Evolutionary conservation across 202 grass and related monocot species (phyloP).

Genomic region (Tripidium arundinaceum): DNA sequence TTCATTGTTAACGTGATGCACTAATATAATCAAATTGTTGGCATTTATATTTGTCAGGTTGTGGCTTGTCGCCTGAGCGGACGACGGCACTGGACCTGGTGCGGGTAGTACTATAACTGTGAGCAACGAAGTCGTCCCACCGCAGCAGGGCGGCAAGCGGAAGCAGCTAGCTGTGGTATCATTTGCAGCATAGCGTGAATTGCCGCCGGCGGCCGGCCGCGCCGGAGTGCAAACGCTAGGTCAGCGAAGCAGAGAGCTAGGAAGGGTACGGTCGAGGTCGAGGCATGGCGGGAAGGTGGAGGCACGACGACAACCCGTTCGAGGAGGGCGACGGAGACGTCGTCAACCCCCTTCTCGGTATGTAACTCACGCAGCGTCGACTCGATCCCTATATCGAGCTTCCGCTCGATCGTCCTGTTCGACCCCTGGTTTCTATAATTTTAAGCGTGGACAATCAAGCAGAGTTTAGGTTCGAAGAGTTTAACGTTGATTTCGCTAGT

Average conservation of each 20-base stretch:
- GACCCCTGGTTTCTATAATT: too few relatives aligned
- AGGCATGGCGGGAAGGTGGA: slow-evolving; percentile 32
- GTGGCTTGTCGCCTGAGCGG: neutral
- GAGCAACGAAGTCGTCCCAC: neutral
- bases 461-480: too few relatives aligned
- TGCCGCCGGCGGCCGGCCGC: too few relatives aligned
- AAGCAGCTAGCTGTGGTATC: neutral
- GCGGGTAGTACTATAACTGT: neutral
- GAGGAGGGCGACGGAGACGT: slow-evolving; percentile 38
- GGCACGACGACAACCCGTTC: slow-evolving; percentile 42
- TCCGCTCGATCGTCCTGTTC: too few relatives aligned
- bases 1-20: neutral
- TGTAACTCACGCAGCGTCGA: too few relatives aligned
- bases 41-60: neutral
- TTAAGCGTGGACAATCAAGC: too few relatives aligned
- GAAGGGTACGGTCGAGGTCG: neutral
- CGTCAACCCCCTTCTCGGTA: slow-evolving; percentile 59
- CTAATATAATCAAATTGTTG: neutral
- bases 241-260: neutral
- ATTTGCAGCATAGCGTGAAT: too few relatives aligned
- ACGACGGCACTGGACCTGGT: too few relatives aligned
- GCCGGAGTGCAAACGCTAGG: neutral
- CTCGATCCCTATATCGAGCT: too few relatives aligned
- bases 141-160: neutral
- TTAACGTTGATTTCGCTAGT: too few relatives aligned